phyloP scores from a whole-genome alignment of 805 yeast species.

The Metschnikowia colocasiae region DNA sequence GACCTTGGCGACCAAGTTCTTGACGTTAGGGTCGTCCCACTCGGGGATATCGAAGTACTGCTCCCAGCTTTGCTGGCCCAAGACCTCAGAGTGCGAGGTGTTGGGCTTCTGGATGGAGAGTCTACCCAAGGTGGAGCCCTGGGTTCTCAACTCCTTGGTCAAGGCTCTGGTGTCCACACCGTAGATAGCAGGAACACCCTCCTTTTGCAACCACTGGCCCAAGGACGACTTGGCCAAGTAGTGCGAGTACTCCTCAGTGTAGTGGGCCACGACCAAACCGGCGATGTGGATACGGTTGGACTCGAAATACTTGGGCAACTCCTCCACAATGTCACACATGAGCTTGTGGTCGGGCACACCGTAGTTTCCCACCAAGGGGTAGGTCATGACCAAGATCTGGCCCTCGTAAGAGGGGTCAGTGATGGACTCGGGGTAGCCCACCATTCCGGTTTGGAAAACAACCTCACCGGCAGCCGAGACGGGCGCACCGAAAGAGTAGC shows the following conservation, averaged over 20 bases:
- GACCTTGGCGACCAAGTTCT: conserved; percentile 89
- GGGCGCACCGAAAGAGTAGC: conserved; percentile 96
- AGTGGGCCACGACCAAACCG: conserved; percentile 94
- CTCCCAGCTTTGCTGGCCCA: conserved; percentile 50
- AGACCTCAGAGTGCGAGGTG: conserved; percentile 28
- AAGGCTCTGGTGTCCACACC: conserved; percentile 97
- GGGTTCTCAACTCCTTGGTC: conserved; percentile 87
- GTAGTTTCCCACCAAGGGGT: conserved; percentile 95
- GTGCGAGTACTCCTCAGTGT: conserved; percentile 94
- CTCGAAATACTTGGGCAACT: conserved; percentile 89
- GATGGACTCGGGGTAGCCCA: conserved; percentile 96
- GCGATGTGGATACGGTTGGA: conserved; percentile 90
- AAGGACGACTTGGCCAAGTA: conserved; percentile 88
- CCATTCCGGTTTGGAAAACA: conserved; percentile 99
- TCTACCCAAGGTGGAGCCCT: conserved; percentile 93
- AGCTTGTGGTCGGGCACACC: conserved; percentile 91
- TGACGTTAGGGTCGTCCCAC: conserved; percentile 89
- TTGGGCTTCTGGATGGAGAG: conserved; percentile 55
- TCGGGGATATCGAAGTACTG: conserved; percentile 69
- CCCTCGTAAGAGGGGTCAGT: conserved; percentile 99
- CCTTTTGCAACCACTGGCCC: conserved; percentile 88
- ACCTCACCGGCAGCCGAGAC: conserved; percentile 90
- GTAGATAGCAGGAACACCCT: conserved; percentile 92
- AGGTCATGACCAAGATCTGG: conserved; percentile 93
- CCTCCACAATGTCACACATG: conserved; percentile 68